Evolutionary conservation across 1,139 yeast genomes (phyloP).

Genomic region (Zygoascus hellenicus): DNA sequence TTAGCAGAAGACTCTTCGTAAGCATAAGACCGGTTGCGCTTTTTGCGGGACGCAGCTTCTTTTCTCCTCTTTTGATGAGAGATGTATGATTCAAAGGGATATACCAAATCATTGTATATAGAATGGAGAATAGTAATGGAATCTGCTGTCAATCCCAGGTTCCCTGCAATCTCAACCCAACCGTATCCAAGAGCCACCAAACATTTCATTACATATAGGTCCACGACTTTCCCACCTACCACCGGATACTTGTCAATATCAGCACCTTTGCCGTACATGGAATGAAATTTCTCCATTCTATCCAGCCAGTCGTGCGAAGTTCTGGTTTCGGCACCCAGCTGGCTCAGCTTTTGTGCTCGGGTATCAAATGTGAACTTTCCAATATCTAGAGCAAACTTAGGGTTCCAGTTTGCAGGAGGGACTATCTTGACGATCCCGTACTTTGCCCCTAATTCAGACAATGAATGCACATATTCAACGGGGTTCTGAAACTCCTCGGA

Average conservation of each 20-base stretch:
- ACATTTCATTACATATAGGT: constrained; percentile 28
- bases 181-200: constrained; percentile 9
- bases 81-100: constrained; percentile 6
- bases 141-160: neutral
- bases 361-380: constrained; percentile 49
- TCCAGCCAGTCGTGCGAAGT: constrained; percentile 34
- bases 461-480: constrained; percentile 40
- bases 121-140: too few relatives aligned
- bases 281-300: constrained; percentile 33
- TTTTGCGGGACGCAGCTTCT: neutral
- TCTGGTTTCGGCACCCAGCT: constrained; percentile 38
- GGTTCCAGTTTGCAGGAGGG: constrained; percentile 44
- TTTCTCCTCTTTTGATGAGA: neutral
- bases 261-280: constrained; percentile 16
- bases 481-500: constrained; percentile 47
- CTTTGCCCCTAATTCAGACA: constrained; percentile 42
- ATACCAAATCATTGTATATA: neutral
- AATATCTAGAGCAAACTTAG: constrained; percentile 42
- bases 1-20: too few relatives aligned
- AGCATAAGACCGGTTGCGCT: too few relatives aligned
- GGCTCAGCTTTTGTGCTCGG: constrained; percentile 46
- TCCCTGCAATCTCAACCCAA: constrained; percentile 4
- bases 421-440: constrained; percentile 71
- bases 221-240: constrained; percentile 27
- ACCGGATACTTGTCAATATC: constrained; percentile 29